Conservation (phyloP, 257 asterid species). For the Ligustrum vulgare region DNA sequence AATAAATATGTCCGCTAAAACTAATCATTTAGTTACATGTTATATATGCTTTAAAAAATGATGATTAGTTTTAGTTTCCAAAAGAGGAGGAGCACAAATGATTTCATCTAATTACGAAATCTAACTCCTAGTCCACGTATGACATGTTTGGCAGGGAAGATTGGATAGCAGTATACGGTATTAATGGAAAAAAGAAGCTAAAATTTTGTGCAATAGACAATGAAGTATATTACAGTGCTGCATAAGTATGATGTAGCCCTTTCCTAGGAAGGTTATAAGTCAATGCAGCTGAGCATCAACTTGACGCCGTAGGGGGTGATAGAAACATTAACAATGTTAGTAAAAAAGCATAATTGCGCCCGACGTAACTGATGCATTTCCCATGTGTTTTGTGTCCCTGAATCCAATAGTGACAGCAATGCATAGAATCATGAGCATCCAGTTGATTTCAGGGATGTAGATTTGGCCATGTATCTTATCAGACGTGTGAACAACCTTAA, state of each 20-base stretch:
- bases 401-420: constrained; percentile 96
- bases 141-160: not conserved
- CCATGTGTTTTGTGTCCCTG: constrained; percentile 91
- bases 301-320: not conserved
- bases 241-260: not conserved
- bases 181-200: too few species aligned
- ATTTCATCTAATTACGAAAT: not conserved
- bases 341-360: too few species aligned
- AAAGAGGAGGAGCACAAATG: not conserved
- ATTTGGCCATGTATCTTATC: constrained; percentile 91
- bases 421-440: constrained; percentile 95
- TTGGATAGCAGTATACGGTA: too few species aligned
- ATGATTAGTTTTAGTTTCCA: not conserved
- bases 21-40: not conserved
- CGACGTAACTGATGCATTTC: constrained; percentile 81
- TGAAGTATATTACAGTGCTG: too few species aligned
- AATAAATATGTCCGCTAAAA: not conserved
- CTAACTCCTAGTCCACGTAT: not conserved
- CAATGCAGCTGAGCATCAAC: not conserved
- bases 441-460: constrained; percentile 95
- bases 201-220: too few species aligned
- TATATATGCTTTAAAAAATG: not conserved
- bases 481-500: constrained; percentile 78
- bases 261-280: not conserved
- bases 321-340: not conserved